Base-by-base conservation (phyloP, 371 early-diverging fungal genomes). In the Lichtheimia ramosa region DNA sequence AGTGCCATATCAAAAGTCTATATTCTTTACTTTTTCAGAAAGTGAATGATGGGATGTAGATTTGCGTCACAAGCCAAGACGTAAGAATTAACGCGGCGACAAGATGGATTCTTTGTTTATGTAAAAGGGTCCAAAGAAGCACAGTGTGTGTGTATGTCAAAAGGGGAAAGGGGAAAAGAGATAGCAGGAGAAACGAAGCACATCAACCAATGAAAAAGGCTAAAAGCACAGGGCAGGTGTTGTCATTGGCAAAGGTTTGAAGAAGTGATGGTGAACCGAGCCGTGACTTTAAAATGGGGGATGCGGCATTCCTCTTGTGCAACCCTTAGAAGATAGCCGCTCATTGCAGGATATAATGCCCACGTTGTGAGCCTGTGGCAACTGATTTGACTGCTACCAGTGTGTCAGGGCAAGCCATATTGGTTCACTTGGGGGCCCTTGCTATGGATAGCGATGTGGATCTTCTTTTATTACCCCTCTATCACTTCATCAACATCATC, bases 321-420 rank as follows among this genome's bases (percentile, higher is more conserved):
- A 51, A 49, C 51, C 42, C 27, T 27, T 14, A 25, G 48, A 53
- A 49, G 34, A 34, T 34, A 34, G 10, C 63, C 63, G 63, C 57
- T 63, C 63, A 63, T 63, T 57, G 63, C 58, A 58, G 63, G 63
- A 63, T 57, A 63, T 16, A 10, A 16, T 42, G 63, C 57, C 63
- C 63, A 63, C 63, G 63, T 63, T 63, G 43, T 63, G 39, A 25
- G 63, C 51, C 34, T 57, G 53, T 48, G 63, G 63, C 63, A 43
- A 23, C 55, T 63, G 63, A 63, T 63, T 63, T 56, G 57, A 51
- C 48, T 57, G 43, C 21, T 2, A 20, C 7, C 46, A 18, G 46
- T 46, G 46, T 46, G 46, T 46, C 21, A 21, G 46, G 46, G 46
- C 18, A 46, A n/a, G 34, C 34, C 34, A 34, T 8, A 34, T 34